Conservation (phyloP, 2,329 filamentous ascomycete genomes). For the Aspergillus persii region DNA sequence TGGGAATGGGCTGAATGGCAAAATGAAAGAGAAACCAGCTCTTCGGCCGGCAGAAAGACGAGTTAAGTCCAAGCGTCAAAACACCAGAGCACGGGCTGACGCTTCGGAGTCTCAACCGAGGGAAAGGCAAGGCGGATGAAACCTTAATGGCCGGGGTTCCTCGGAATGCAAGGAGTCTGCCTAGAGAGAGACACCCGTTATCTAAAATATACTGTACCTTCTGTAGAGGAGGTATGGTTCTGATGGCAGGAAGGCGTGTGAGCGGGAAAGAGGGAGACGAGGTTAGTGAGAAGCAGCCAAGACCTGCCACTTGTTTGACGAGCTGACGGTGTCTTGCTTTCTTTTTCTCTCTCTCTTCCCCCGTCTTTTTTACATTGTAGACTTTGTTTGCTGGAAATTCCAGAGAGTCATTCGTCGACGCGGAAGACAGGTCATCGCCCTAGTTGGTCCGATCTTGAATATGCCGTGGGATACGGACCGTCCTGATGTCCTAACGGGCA, state of each 20-base stretch:
- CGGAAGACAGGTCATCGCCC: not conserved
- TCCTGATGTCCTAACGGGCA: not conserved
- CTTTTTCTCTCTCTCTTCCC: not conserved
- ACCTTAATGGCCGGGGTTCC: conserved; percentile 14
- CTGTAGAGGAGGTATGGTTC: too few relatives aligned
- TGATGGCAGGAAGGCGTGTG: too few relatives aligned
- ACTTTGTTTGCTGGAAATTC: not conserved
- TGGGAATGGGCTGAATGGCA: too few relatives aligned
- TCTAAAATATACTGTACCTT: too few relatives aligned
- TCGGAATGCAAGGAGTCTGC: conserved; percentile 13
- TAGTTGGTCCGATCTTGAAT: not conserved
- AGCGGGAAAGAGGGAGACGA: not conserved
- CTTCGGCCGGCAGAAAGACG: too few relatives aligned
- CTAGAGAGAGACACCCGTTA: not conserved
- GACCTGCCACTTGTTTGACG: not conserved
- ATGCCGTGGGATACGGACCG: not conserved
- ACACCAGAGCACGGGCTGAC: too few relatives aligned
- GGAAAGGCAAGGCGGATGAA: conserved; percentile 11
- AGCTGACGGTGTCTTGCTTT: not conserved
- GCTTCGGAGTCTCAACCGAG: not conserved
- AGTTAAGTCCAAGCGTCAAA: too few relatives aligned
- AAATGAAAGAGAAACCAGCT: too few relatives aligned
- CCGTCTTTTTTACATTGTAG: not conserved
- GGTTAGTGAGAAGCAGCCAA: not conserved
- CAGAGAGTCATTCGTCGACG: not conserved